Conservation (phyloP, 2,329 filamentous ascomycete species). For the Talaromyces sp. region DNA sequence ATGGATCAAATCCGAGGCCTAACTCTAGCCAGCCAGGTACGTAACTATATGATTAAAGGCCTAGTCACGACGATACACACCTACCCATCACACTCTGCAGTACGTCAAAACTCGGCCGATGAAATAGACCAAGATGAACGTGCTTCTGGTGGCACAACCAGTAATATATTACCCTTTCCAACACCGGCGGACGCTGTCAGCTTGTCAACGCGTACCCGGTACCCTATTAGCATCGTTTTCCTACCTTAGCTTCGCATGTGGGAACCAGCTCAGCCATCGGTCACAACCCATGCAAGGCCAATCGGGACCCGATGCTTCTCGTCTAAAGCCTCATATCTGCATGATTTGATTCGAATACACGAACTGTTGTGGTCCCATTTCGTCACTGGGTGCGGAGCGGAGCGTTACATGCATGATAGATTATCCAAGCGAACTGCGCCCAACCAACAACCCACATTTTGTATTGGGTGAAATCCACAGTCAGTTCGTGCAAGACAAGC, state of each 20-base stretch:
- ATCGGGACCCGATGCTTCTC: not conserved
- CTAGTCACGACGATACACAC: not conserved
- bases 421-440: not conserved
- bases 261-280: not conserved
- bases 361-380: not conserved
- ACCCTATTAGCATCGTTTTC: not conserved
- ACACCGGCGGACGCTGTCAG: not conserved
- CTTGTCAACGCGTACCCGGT: not conserved
- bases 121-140: not conserved
- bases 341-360: not conserved
- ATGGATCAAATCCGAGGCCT: not conserved
- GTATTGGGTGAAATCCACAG: not conserved
- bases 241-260: not conserved
- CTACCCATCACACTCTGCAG: not conserved
- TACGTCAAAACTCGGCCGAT: not conserved
- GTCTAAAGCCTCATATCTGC: not conserved
- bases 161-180: not conserved
- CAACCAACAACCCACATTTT: not conserved
- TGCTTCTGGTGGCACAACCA: not conserved
- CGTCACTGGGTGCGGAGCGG: not conserved
- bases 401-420: slow-evolving; percentile 6
- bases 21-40: not conserved
- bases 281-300: not conserved
- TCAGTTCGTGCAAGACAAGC: not conserved
- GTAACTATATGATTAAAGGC: not conserved